Conservation (phyloP, 106 monocot genomes). For the Dendrobium officinale region DNA sequence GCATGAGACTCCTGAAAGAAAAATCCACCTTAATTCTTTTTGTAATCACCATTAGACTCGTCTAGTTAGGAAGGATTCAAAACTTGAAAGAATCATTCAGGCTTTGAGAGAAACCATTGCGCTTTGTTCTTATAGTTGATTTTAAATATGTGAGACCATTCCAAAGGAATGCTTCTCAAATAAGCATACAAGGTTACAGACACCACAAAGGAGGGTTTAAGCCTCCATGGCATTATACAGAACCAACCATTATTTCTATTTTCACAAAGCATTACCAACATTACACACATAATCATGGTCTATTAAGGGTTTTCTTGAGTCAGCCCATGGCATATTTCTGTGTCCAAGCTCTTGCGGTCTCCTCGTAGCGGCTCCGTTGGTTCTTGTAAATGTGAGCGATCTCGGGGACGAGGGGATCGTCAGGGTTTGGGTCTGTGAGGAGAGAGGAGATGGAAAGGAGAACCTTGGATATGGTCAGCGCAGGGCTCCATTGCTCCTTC, state of each 20-base stretch:
- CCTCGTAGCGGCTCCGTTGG: constrained; percentile 28
- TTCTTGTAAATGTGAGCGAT: constrained; percentile 39
- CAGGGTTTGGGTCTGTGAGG: constrained; percentile 32
- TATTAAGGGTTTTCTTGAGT: background rate
- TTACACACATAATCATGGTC: background rate
- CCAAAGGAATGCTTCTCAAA: background rate
- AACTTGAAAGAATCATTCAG: background rate
- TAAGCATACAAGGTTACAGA: background rate
- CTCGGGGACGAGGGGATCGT: constrained; percentile 41
- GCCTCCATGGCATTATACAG: background rate
- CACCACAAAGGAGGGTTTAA: background rate
- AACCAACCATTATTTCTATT: background rate
- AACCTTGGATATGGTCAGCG: constrained; percentile 59
- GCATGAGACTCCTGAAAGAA: too few relatives aligned
- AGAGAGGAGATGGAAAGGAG: constrained; percentile 12
- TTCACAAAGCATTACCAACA: background rate
- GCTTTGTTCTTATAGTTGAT: background rate
- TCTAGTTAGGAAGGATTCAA: background rate
- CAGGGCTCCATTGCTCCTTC: constrained; percentile 71
- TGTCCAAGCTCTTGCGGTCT: constrained; percentile 34
- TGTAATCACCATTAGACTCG: too few relatives aligned
- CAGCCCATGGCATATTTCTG: constrained; percentile 47
- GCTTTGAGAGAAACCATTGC: background rate
- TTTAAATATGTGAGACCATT: background rate
- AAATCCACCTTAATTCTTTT: too few relatives aligned